Evolutionary conservation across 768 basidiomycete genomes (phyloP).

Genomic region (Tulasnella sp.): DNA sequence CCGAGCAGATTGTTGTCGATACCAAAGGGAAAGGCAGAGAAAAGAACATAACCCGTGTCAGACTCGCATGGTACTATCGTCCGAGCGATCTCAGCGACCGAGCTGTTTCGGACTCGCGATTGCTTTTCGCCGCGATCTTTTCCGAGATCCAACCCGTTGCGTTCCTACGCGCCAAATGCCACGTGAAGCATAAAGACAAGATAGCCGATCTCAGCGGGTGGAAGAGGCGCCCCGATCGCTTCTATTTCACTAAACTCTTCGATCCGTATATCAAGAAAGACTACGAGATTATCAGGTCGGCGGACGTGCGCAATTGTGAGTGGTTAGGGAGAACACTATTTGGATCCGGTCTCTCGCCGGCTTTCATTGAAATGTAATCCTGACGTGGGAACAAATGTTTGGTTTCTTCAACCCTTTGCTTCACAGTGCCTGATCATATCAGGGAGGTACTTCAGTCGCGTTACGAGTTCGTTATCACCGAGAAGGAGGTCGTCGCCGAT

Average conservation of each 20-base stretch:
- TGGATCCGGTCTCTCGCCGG: slow-evolving; percentile 14
- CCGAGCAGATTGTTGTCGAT: background rate
- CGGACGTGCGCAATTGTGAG: slow-evolving; percentile 82
- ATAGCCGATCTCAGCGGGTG: slow-evolving; percentile 85
- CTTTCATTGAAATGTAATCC: background rate
- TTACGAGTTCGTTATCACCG: slow-evolving; percentile 92
- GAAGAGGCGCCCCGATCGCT: slow-evolving; percentile 90
- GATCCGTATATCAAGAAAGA: slow-evolving; percentile 98
- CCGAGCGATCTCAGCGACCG: slow-evolving; percentile 93
- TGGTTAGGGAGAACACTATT: slow-evolving; percentile 21
- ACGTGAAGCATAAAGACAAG: slow-evolving; percentile 90
- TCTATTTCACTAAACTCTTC: slow-evolving; percentile 92
- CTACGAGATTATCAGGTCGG: slow-evolving; percentile 86
- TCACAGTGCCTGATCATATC: slow-evolving; percentile 67
- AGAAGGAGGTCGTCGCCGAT: slow-evolving; percentile 86
- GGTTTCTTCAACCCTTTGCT: background rate
- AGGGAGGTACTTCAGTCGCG: slow-evolving; percentile 61
- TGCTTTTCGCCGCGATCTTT: slow-evolving; percentile 91
- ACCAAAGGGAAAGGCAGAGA: slow-evolving; percentile 51
- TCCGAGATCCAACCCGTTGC: slow-evolving; percentile 92
- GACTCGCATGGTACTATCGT: slow-evolving; percentile 93
- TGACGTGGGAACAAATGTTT: background rate
- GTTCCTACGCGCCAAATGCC: slow-evolving; percentile 85
- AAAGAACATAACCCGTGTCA: slow-evolving; percentile 71
- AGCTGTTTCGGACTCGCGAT: slow-evolving; percentile 77